Base-by-base conservation (phyloP, 2,329 filamentous ascomycete genomes). In the Diaporthe australafricana region DNA sequence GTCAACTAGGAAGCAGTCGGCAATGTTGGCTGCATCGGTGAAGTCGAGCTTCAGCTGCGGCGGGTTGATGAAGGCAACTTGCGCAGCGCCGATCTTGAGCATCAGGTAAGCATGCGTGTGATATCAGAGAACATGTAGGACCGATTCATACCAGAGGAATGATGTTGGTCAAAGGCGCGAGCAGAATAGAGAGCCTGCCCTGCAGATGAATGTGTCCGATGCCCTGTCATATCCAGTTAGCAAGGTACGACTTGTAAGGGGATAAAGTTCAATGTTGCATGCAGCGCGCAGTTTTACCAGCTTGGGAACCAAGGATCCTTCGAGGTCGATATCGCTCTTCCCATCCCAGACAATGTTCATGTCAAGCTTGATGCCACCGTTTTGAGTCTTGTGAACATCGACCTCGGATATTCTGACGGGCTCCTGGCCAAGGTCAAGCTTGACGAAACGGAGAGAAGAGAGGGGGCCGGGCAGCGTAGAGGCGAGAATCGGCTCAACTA, bases 11-110 rank as follows among this genome's bases (percentile, higher is more conserved):
- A 76, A 79, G 56, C 80, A 78, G 76, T 85, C 83, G 66, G 83
- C 84, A 53, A 86, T 79, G 71, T 84, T 81, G 45, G 83, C 84
- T 6, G 84, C 84, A 75, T 85, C 80, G 47, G 85, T 86, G 73
- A 85, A 87, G 76, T 85, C 81, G 22, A 87, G 81, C 60, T 84
- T 80, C 38, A 87, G 80, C 35, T 76, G 76, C 0, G 85, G 85
- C 1, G 83, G 83, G 77, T 87, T 87, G 78, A 87, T 84, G 76
- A 87, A 87, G 27, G 84, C 78, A 0, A 87, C 79, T 76, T 87
- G 85, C 0, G 81, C 82, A 17, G 85, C 85, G 4, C 85, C 85
- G 50, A 87, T 85, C 84, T 86, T 32, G 25, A n/a, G 6, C 25
- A 9, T 9, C 1, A 3, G 47, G 48, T 74, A 35, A 71, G 52